A percentile compares a stretch with the other conserved stretches of the same genome.
Conservation (phyloP, 768 basidiomycete genomes). For the Clitopilus hobsonii region DNA sequence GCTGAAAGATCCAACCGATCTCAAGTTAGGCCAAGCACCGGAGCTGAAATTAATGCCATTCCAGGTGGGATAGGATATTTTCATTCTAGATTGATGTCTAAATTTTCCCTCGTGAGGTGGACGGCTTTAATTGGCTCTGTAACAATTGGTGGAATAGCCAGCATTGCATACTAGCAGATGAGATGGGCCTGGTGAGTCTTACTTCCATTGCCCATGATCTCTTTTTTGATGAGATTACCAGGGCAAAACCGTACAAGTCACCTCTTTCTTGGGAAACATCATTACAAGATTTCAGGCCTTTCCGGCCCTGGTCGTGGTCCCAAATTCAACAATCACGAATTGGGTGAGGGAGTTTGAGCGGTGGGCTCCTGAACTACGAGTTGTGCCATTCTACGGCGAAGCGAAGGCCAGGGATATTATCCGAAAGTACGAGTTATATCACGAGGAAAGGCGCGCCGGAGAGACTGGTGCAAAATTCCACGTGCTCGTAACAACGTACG, state of each 20-base stretch:
- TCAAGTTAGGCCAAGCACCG: constrained; percentile 62
- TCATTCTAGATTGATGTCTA: not conserved
- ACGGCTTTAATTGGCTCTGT: constrained; percentile 81
- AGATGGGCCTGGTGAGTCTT: constrained; percentile 81
- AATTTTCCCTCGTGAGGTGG: constrained; percentile 40
- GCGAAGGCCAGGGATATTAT: constrained; percentile 76
- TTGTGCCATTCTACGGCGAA: constrained; percentile 86
- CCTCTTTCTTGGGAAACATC: constrained; percentile 73
- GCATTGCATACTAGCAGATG: constrained; percentile 89
- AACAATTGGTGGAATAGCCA: constrained; percentile 87
- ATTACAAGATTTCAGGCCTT: constrained; percentile 51
- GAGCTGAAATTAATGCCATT: constrained; percentile 79
- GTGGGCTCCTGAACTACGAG: constrained; percentile 71
- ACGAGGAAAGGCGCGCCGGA: constrained; percentile 35
- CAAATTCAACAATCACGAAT: constrained; percentile 93
- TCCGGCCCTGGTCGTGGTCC: constrained; percentile 89
- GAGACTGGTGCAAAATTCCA: constrained; percentile 69
- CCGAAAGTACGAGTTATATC: constrained; percentile 76
- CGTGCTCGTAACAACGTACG: constrained; percentile 91
- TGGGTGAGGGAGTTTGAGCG: constrained; percentile 94
- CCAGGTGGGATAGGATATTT: constrained; percentile 47
- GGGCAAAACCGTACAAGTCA: constrained; percentile 93
- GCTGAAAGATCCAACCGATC: constrained; percentile 48
- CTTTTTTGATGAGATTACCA: constrained; percentile 20
- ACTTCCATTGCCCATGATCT: not conserved